These are phyloP conservation scores for Irineochytrium annulatum DNA, from an alignment of 192 early-diverging fungal species.

Conservation along the genomic window DNA sequence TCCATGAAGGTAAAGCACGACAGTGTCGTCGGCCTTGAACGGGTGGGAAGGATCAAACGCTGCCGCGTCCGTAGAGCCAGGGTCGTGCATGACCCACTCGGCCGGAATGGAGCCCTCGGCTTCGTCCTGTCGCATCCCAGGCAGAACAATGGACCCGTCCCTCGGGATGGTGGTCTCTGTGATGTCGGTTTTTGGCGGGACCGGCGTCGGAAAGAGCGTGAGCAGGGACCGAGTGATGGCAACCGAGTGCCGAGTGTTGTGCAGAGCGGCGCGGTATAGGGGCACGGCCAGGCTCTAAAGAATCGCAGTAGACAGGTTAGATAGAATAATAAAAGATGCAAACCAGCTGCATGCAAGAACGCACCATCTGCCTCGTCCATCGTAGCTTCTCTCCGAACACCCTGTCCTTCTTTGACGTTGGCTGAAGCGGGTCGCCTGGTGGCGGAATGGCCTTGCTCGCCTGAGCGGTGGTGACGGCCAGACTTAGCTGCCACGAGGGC, in stretches of 20 bases:
- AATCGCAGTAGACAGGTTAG: too few relatives aligned
- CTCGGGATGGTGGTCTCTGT: constrained; percentile 8
- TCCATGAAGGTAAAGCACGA: constrained; percentile 37
- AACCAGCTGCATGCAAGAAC: too few relatives aligned
- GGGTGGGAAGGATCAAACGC: background rate
- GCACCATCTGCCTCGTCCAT: too few relatives aligned
- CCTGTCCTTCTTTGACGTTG: too few relatives aligned
- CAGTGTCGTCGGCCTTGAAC: constrained; percentile 6
- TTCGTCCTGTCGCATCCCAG: constrained; percentile 15
- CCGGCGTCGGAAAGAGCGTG: constrained; percentile 7
- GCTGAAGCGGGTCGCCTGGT: too few relatives aligned
- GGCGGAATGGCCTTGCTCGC: too few relatives aligned
- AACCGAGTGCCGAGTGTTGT: constrained; percentile 12
- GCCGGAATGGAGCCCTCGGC: constrained; percentile 7
- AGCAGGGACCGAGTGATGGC: constrained; percentile 15
- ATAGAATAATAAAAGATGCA: too few relatives aligned
- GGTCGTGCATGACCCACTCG: constrained; percentile 18
- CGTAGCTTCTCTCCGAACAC: too few relatives aligned
- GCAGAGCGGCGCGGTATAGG: constrained; percentile 22
- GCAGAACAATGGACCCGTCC: constrained; percentile 14
- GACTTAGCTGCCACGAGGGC: too few relatives aligned
- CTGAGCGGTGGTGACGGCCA: too few relatives aligned
- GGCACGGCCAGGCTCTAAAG: constrained; percentile 20
- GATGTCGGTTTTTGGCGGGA: constrained; percentile 12
- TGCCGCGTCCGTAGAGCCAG: background rate